Conservation (phyloP, 2,329 filamentous ascomycete species). For the Aspergillus carbonarius region DNA sequence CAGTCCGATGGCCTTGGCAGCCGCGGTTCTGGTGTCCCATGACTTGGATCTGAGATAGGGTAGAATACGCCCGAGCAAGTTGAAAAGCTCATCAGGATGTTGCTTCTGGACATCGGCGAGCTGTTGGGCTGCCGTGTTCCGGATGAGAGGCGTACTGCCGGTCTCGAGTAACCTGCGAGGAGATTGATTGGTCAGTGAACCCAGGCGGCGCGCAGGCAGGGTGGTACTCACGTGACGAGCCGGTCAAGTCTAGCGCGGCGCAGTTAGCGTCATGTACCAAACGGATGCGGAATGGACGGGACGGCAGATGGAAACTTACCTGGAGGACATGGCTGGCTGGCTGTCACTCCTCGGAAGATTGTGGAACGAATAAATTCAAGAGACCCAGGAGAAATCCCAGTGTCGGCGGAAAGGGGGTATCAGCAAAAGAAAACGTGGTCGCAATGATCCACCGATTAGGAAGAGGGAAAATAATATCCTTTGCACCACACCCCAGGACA, state of each 20-base stretch:
- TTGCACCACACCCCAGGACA: constrained; percentile 6
- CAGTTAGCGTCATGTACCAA: constrained; percentile 34
- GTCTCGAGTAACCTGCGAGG: constrained; percentile 81
- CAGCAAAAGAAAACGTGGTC: constrained; percentile 5
- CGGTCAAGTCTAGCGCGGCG: constrained; percentile 67
- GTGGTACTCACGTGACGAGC: constrained; percentile 75
- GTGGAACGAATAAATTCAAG: neutral
- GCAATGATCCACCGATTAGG: constrained; percentile 4
- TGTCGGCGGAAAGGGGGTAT: constrained; percentile 2
- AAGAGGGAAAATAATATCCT: neutral
- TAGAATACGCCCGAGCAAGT: constrained; percentile 88
- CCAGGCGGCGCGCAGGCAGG: neutral
- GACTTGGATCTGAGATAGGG: constrained; percentile 92
- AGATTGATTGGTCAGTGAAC: constrained; percentile 28
- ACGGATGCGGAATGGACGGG: constrained; percentile 22
- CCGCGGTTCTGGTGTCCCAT: constrained; percentile 93
- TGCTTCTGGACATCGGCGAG: constrained; percentile 97
- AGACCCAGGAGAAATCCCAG: neutral
- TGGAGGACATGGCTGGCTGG: constrained; percentile 39
- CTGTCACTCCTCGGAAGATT: constrained; percentile 1
- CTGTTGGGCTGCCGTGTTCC: constrained; percentile 95
- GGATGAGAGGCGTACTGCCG: constrained; percentile 91
- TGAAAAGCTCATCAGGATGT: constrained; percentile 96
- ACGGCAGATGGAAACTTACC: constrained; percentile 31
- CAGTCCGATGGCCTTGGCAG: constrained; percentile 89